Evolutionary conservation across 352 stramenopile genomes (phyloP), one percentile per base, ranked within the genome.

Genomic region (Globisporangium cederbergense): DNA sequence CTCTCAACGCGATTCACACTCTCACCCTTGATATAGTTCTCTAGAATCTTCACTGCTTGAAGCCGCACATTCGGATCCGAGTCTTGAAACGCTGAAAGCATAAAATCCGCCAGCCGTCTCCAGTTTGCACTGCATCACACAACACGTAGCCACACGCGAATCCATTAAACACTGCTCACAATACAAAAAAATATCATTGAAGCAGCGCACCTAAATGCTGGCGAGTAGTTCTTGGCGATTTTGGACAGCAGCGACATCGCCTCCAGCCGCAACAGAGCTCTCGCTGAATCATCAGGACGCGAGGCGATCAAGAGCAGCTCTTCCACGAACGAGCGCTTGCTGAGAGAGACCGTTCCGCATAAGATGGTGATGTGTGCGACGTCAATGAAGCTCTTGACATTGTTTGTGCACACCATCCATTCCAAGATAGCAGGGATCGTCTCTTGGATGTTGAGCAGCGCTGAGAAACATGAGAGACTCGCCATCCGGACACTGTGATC

Each of bases 11-110:
- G 55, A 51, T 38, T 70, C 3, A 64, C 63, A 42, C 76, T 75
- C 43, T 83, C 76, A 25, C 85, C 86, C 56, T 95, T 91, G 64
- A 96, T 90, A 62, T 96, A 94, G 58, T 94, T 93, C 60, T 96
- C 87, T 59, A 96, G 46, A 50, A 96, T 92, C 59, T 96, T 96
- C 4, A 96, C 80, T 1, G 87, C 87, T 79, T 96, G 87, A 0
- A 96, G 73, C 0, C 87, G 87, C 47, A 96, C 83, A 59, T 94
- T 94, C 2, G 86, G 81, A 52, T 96, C 87, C 63, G 89, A 73
- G 38, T 96, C 87, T 76, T 91, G 85, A 58, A 94, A 96, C 4
- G 85, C 82, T 20, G 72, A 76, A 14, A 96, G 60, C 79, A 96
- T 86, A 65, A 96, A 96, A 4, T 88, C 81, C 0, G 81, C 67